Percentiles rank a stretch among this genome's conserved stretches.
phyloP scores from a whole-genome alignment of 2,329 filamentous ascomycete genomes.

The Diaporthe sp. region DNA sequence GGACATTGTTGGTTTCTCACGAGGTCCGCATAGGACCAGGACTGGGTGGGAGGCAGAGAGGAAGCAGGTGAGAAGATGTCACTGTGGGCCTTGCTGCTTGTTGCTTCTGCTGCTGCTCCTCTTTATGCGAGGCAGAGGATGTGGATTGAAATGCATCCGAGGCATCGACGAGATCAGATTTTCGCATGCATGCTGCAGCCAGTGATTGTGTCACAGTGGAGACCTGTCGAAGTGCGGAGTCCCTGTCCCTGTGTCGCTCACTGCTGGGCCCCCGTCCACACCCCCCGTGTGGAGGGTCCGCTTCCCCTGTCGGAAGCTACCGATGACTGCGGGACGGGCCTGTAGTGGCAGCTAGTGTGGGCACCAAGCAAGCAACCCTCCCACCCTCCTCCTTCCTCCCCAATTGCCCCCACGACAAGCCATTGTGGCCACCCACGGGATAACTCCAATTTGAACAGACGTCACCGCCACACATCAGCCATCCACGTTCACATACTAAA shows the following conservation, averaged over 20 bases:
- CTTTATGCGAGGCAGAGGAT: background rate
- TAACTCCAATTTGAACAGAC: background rate
- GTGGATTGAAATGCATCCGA: constrained; percentile 1
- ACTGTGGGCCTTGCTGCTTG: background rate
- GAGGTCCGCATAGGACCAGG: constrained; percentile 9
- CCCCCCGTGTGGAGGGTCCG: background rate
- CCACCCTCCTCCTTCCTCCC: background rate
- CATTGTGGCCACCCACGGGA: background rate
- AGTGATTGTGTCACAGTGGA: constrained; percentile 29
- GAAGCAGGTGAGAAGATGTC: background rate
- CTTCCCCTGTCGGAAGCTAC: constrained; percentile 28
- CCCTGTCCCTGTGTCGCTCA: constrained; percentile 10
- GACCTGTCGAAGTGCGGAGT: constrained; percentile 17
- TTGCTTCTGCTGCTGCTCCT: background rate
- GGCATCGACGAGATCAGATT: constrained; percentile 23
- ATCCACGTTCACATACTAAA: background rate
- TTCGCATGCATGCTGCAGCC: constrained; percentile 29
- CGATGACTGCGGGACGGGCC: constrained; percentile 26
- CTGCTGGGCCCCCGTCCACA: background rate
- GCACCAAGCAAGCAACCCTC: background rate
- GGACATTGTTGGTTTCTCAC: constrained; percentile 1
- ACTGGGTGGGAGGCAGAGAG: background rate
- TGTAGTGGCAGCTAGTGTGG: constrained; percentile 14
- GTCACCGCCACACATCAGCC: background rate
- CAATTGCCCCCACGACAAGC: background rate